Base-by-base conservation (phyloP, 768 basidiomycete species). In the Russula foetens region DNA sequence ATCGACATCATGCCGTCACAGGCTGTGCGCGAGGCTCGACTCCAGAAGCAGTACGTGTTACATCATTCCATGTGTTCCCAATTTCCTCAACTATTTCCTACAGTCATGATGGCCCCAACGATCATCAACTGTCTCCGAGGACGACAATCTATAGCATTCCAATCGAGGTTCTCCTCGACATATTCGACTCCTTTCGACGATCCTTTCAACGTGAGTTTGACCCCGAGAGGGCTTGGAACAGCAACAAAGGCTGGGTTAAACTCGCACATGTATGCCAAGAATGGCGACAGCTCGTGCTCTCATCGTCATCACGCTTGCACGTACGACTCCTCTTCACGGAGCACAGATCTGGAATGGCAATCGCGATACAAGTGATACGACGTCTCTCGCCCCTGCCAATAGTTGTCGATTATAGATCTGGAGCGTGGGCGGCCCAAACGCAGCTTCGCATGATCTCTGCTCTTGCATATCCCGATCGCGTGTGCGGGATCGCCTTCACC, bases 191-290 rank as follows among this genome's bases (percentile, higher is more conserved):
- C 4, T 56, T 28, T 45, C 38, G 56, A 49, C 35, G 35, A 38
- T n/a, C 17, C n/a, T 7, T 44, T 26, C 7, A 47, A 19, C 44
- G 14, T 19, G 46, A 49, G 3, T 24, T 2, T 17, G 0, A 7
- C 15, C 19, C 39, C 23, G 35, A 39, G 19, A n/a, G 14, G 7
- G 2, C 14, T 26, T 48, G 55, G 55, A 35, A 48, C 17, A 14
- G 55, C 31, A 41, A 6, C 39, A 6, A 28, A n/a, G 56, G 56
- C 15, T 57, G 56, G 56, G 41, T 47, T 47, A 57, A 39, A 38
- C 56, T 56, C 33, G 35, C 35, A 29, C 55, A 56, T 56, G 55
- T 56, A 19, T 56, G 55, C 33, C 45, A 21, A 28, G 33, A 24
- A 7, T 57, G 56, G 56, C 56, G 56, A 48, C n/a, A 7, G 38